Evolutionary conservation across 2,329 filamentous ascomycete genomes (phyloP).

Genomic region (Helotiales sp.): DNA sequence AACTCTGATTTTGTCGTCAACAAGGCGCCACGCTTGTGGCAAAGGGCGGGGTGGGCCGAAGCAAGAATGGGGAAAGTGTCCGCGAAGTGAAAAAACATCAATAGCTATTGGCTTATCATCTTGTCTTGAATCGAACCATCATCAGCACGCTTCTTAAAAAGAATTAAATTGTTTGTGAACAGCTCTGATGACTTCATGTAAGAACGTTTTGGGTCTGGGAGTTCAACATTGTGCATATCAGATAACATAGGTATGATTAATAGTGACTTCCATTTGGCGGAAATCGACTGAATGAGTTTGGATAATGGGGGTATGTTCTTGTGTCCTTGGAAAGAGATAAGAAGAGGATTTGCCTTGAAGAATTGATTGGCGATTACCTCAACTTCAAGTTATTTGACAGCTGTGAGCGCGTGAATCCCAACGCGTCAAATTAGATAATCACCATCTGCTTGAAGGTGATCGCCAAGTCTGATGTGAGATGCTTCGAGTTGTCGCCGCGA

Average conservation of each 20-base stretch:
- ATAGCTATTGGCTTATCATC: neutral
- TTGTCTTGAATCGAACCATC: neutral
- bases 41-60: neutral
- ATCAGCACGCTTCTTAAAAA: too few species aligned
- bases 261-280: too few species aligned
- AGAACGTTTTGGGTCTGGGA: neutral
- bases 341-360: too few species aligned
- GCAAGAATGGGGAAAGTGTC: constrained; percentile 2
- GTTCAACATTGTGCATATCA: neutral
- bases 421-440: too few species aligned
- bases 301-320: too few species aligned
- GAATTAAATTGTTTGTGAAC: neutral
- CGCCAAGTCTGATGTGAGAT: too few species aligned
- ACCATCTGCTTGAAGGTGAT: too few species aligned
- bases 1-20: neutral
- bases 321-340: too few species aligned
- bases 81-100: neutral
- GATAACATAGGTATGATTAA: neutral
- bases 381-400: neutral
- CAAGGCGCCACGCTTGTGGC: neutral
- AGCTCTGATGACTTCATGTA: neutral
- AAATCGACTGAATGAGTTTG: too few species aligned
- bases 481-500: too few species aligned
- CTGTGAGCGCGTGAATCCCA: too few species aligned
- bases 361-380: neutral